Conservation (phyloP, 2,329 filamentous ascomycete species). For the Calonectria ilicicola region DNA sequence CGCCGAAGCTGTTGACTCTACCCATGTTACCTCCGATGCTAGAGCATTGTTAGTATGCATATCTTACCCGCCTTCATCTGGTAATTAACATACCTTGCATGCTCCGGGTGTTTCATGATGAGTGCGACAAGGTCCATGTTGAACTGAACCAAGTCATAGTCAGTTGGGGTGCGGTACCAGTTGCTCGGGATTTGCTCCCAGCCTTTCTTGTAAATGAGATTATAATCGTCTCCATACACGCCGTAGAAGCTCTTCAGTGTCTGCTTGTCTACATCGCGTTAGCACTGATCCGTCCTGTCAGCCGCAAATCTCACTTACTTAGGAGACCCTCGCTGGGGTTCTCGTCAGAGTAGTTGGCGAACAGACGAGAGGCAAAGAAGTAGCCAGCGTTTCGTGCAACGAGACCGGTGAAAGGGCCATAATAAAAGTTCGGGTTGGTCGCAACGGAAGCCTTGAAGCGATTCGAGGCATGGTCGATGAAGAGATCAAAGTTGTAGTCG, state of each 20-base stretch:
- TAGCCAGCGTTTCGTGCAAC: constrained; percentile 60
- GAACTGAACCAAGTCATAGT: constrained; percentile 57
- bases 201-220: constrained; percentile 56
- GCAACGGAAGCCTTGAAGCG: constrained; percentile 60
- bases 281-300: not conserved
- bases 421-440: constrained; percentile 66
- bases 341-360: constrained; percentile 57
- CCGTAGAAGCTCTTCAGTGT: constrained; percentile 59
- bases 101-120: constrained; percentile 51
- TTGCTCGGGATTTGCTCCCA: constrained; percentile 63
- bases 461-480: constrained; percentile 48
- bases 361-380: constrained; percentile 54
- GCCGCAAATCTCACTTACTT: constrained; percentile 1
- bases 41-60: not conserved
- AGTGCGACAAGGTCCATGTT: constrained; percentile 52
- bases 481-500: constrained; percentile 50
- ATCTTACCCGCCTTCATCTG: fast-evolving
- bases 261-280: constrained; percentile 40
- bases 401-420: constrained; percentile 62
- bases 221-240: constrained; percentile 53
- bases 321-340: constrained; percentile 47
- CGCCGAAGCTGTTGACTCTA: constrained; percentile 61
- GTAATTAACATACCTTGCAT: constrained; percentile 33
- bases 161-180: constrained; percentile 57
- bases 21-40: constrained; percentile 65